Conservation (phyloP, 805 yeast genomes). For the Yamadazyma ubonensis region DNA sequence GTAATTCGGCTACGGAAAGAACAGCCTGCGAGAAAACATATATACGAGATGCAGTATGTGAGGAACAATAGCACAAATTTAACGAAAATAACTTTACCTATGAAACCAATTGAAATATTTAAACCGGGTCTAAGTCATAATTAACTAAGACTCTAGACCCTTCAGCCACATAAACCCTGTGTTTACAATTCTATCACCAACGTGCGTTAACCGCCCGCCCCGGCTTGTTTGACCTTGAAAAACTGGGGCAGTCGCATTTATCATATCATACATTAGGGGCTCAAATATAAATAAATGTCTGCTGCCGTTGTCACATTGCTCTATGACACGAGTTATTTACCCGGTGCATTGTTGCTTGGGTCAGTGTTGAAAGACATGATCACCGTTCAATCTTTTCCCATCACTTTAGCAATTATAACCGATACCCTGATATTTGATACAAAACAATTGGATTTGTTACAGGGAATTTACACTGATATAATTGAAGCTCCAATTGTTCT, state of each 20-base stretch:
- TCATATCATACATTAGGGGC: conserved; percentile 1
- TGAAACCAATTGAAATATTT: too few relatives aligned
- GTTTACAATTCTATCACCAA: not conserved
- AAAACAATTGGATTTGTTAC: conserved; percentile 28
- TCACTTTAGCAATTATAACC: conserved; percentile 32
- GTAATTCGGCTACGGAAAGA: too few relatives aligned
- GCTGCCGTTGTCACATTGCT: conserved; percentile 48
- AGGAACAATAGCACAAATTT: too few relatives aligned
- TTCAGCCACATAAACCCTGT: not conserved
- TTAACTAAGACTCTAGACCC: too few relatives aligned
- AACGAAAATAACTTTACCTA: too few relatives aligned
- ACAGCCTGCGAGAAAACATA: too few relatives aligned
- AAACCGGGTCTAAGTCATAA: too few relatives aligned
- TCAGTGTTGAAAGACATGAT: conserved; percentile 25
- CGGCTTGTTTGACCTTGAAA: too few relatives aligned
- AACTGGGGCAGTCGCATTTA: conserved; percentile 4
- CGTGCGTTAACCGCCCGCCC: not conserved
- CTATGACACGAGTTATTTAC: conserved; percentile 51
- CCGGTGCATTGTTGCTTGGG: conserved; percentile 58
- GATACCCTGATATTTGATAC: conserved; percentile 27
- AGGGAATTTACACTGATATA: conserved; percentile 28
- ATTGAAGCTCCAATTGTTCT: conserved; percentile 26
- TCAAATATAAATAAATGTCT: conserved; percentile 20
- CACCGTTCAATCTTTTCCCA: conserved; percentile 5
- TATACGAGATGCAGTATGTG: too few relatives aligned